Evolutionary conservation across 2,329 filamentous ascomycete genomes (phyloP), one percentile per base, ranked within the genome.

Genomic region (Claviceps humidiphila): DNA sequence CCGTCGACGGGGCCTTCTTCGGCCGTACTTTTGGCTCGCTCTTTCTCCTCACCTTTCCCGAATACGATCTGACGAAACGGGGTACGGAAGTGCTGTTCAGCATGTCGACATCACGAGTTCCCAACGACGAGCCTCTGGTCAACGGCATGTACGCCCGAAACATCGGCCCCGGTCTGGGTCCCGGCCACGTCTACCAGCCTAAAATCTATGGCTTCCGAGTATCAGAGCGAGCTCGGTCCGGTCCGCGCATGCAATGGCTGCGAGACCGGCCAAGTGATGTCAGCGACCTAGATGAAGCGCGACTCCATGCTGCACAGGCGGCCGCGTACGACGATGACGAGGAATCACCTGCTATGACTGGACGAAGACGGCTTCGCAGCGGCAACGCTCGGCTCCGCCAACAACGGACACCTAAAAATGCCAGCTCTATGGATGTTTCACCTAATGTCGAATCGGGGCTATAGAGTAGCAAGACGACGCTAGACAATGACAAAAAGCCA

Each of bases 41-140:
- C 54, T 98, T 98, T 73, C 89, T 98, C 66, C 91, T 98, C 75
- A 98, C 91, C 41, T 98, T 97, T 68, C 91, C 93, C 39, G 93
- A 98, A 65, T 86, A 96, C 64, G 89, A 96, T 60, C 81, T 97
- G 54, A 84, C 83, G 37, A 84, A 85, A 62, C 81, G 82, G 60
- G 83, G 83, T 53, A 72, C 75, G 51, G 78, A 84, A 49, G 71
- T 77, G n/a, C 70, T 85, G 52, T 67, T 68, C 57, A 60, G 59
- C 57, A 56, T 58, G 26, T 61, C 59, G 48, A 61, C 59, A 50
- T 63, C 69, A 34, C 63, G 66, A 20, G 57, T 68, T 38, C 55
- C 67, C 41, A 66, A 66, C 2, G 71, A 74, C 26, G 75, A 80
- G 20, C 64, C 66, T 8, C 73, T 77, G 57, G 81, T 97, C 61